phyloP scores from a whole-genome alignment of 768 basidiomycete species.

The Multifurca ochricompacta region DNA sequence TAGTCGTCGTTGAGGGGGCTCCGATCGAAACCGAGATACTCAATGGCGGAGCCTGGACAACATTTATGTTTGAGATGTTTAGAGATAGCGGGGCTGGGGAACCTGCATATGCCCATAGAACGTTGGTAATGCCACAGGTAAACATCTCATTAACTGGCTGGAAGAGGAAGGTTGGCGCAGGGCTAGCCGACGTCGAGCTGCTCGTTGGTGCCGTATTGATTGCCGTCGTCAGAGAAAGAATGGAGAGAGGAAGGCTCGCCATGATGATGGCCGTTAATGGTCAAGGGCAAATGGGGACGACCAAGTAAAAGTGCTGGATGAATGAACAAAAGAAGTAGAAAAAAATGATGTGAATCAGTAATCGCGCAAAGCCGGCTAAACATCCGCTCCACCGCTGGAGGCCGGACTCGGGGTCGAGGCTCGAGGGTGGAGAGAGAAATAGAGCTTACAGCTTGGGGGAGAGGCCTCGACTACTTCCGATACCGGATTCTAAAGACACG shows the following conservation, averaged over 20 bases:
- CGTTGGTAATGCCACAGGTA: slow-evolving; percentile 28
- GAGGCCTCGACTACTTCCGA: background rate
- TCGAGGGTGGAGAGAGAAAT: background rate
- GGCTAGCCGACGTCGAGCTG: background rate
- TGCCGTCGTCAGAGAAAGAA: background rate
- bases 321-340: background rate
- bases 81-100: slow-evolving; percentile 27
- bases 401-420: background rate
- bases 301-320: background rate
- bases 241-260: background rate
- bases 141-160: slow-evolving; percentile 25
- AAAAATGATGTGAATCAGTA: background rate
- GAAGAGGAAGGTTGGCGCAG: background rate
- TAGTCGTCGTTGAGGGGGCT: slow-evolving; percentile 1
- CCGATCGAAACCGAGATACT: slow-evolving; percentile 11
- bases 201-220: background rate
- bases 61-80: slow-evolving; percentile 35
- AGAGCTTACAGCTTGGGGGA: background rate
- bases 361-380: background rate
- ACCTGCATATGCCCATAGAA: slow-evolving; percentile 25
- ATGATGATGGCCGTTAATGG: slow-evolving; percentile 1
- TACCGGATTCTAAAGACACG: background rate
- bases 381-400: background rate
- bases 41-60: slow-evolving; percentile 22
- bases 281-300: background rate